Conservation (phyloP, 2,329 filamentous ascomycete genomes). For the Cryphonectria naterciae region DNA sequence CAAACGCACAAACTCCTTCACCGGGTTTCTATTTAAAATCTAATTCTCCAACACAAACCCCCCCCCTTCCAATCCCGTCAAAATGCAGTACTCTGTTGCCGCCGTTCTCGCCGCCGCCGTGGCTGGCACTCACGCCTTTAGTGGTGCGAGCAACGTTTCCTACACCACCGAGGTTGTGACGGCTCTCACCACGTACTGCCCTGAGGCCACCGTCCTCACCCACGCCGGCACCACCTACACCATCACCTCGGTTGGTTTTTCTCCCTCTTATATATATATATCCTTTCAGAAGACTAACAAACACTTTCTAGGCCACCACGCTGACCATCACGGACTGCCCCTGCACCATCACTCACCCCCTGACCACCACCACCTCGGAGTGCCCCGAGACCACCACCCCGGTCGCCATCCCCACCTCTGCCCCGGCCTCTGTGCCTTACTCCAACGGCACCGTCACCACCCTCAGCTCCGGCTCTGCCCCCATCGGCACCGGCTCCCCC, state of each 20-base stretch:
- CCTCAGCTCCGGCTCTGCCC: conserved; percentile 35
- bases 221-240: conserved; percentile 70
- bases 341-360: conserved; percentile 67
- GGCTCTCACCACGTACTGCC: conserved; percentile 73
- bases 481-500: conserved; percentile 21
- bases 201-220: conserved; percentile 65
- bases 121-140: conserved; percentile 47
- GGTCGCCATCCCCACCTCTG: conserved; percentile 46
- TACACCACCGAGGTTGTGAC: conserved; percentile 70
- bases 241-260: conserved; percentile 60
- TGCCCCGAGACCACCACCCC: conserved; percentile 62
- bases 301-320: conserved; percentile 58
- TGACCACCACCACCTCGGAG: conserved; percentile 58
- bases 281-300: no score
- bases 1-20: conserved; percentile 29
- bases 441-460: conserved; percentile 44
- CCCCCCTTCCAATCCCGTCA: conserved; percentile 45
- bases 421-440: conserved; percentile 37
- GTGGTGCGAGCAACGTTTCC: conserved; percentile 48
- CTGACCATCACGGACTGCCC: conserved; percentile 74
- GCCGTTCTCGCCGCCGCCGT: conserved; percentile 57
- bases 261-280: no score
- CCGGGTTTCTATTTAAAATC: conserved; percentile 34
- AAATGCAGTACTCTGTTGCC: conserved; percentile 67
- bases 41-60: conserved; percentile 44